Conservation (phyloP, 1,284 basidiomycete species). For the Leccinum griseonigrum region DNA sequence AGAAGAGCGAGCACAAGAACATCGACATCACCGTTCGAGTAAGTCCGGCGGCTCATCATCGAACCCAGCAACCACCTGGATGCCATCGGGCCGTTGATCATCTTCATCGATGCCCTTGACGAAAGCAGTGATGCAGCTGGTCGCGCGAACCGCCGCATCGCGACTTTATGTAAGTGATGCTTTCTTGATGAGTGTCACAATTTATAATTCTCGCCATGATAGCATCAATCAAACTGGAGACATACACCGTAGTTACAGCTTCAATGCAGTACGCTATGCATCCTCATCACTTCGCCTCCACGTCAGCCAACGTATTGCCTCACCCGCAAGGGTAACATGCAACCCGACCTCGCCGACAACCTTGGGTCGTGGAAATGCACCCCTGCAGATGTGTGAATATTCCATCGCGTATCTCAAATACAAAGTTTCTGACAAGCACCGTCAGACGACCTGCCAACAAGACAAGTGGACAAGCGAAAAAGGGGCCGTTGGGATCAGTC, state of each 20-base stretch:
- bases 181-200: no score
- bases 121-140: neutral
- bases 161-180: no score
- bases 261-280: neutral
- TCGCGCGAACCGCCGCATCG: neutral
- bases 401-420: constrained; percentile 44
- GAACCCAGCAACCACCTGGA: neutral
- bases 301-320: constrained; percentile 10
- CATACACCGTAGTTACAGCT: neutral
- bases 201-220: neutral
- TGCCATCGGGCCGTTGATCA: neutral
- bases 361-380: constrained; percentile 38
- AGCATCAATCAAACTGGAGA: neutral
- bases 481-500: no score
- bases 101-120: neutral
- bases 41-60: neutral
- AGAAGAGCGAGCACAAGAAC: neutral
- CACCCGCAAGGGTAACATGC: constrained; percentile 42
- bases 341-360: constrained; percentile 39
- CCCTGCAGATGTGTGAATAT: constrained; percentile 35
- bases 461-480: neutral
- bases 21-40: neutral
- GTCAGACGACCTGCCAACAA: constrained; percentile 24
- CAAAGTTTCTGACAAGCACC: constrained; percentile 44
- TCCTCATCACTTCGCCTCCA: no score